Conservation (phyloP, 352 stramenopile species). For the Phytopythium aichiense region DNA sequence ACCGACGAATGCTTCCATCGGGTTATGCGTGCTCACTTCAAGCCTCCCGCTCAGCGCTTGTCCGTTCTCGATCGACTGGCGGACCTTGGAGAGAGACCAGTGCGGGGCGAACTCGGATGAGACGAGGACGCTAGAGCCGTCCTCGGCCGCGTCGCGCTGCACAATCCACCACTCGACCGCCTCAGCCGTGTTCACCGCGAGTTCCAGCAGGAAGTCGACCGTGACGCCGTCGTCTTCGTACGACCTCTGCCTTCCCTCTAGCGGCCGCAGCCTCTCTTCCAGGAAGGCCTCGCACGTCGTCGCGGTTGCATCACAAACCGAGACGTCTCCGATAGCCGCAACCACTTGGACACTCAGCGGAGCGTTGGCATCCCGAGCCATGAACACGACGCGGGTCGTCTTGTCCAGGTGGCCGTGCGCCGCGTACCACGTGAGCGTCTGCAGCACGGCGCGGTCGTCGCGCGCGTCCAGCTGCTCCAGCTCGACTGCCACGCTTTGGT, state of each 20-base stretch:
- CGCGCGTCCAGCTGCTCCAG: conserved; percentile 36
- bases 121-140: conserved; percentile 14
- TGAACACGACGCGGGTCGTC: conserved; percentile 42
- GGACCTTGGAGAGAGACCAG: conserved; percentile 26
- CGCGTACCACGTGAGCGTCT: conserved; percentile 64
- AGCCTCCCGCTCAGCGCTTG: conserved; percentile 46
- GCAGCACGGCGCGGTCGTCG: conserved; percentile 44
- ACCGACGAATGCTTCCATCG: conserved; percentile 70
- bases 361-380: conserved; percentile 51
- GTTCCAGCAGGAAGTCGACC: conserved; percentile 41
- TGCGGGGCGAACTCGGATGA: conserved; percentile 57
- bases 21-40: conserved; percentile 68
- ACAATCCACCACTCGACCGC: conserved; percentile 43
- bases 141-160: conserved; percentile 23
- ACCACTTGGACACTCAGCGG: conserved; percentile 31
- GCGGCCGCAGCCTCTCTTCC: conserved; percentile 23
- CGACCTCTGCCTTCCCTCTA: background rate
- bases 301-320: conserved; percentile 13
- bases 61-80: conserved; percentile 24
- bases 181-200: conserved; percentile 59
- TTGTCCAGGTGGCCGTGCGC: conserved; percentile 28
- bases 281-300: conserved; percentile 60
- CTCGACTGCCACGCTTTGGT: background rate
- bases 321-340: conserved; percentile 25
- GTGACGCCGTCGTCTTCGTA: conserved; percentile 17